These are phyloP conservation scores for Epithele typhae DNA, from an alignment of 768 basidiomycete species.

Conservation along the genomic window DNA sequence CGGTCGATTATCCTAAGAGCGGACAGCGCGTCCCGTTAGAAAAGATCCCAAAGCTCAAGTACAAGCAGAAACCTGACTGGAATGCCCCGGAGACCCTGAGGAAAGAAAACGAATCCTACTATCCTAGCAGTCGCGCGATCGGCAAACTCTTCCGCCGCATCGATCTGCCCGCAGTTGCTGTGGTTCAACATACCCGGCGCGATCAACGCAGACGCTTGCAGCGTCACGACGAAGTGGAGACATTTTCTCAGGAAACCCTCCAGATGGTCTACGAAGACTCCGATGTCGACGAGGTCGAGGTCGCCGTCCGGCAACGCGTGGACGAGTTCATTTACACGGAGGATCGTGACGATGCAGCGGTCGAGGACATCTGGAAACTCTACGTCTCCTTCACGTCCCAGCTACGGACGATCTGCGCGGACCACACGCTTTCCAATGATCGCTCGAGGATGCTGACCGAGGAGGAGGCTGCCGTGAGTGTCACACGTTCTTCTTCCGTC, in stretches of 20 bases:
- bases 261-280: too few relatives aligned
- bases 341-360: slow-evolving; percentile 1
- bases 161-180: slow-evolving; percentile 38
- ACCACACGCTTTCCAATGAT: slow-evolving; percentile 42
- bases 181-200: slow-evolving; percentile 11
- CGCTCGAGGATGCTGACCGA: slow-evolving; percentile 46
- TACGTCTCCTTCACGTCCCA: slow-evolving; percentile 39
- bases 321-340: slow-evolving; percentile 20
- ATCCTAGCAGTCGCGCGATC: slow-evolving; percentile 50
- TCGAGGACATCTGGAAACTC: slow-evolving; percentile 15
- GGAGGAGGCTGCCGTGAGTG: slow-evolving; percentile 47
- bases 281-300: slow-evolving; percentile 5
- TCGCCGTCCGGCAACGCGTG: slow-evolving; percentile 19
- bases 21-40: slow-evolving; percentile 28
- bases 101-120: slow-evolving; percentile 31
- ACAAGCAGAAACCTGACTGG: slow-evolving; percentile 53
- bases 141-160: slow-evolving; percentile 61
- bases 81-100: slow-evolving; percentile 55
- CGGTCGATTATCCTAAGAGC: slow-evolving; percentile 65
- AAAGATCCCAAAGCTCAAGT: slow-evolving; percentile 41
- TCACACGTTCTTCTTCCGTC: not conserved
- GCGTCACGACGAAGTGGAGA: not conserved
- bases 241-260: too few relatives aligned
- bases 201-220: slow-evolving; percentile 18
- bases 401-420: slow-evolving; percentile 43